phyloP scores from a whole-genome alignment of 768 basidiomycete genomes.

The Boletus rubescentipes region DNA sequence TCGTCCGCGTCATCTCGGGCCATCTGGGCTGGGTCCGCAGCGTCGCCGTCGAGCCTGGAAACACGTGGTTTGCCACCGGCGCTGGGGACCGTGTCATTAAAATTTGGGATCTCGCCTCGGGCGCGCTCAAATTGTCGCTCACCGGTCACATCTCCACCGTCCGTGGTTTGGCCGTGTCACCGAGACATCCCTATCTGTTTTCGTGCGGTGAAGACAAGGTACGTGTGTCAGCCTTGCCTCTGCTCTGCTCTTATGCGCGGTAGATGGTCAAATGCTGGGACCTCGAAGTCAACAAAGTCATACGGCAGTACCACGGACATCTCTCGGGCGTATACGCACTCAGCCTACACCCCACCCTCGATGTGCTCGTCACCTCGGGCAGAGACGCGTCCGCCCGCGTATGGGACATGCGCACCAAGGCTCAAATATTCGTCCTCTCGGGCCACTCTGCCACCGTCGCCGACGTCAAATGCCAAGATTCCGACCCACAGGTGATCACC shows the following conservation, averaged over 20 bases:
- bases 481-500: conserved; percentile 97
- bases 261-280: conserved; percentile 99
- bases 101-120: conserved; percentile 97
- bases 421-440: conserved; percentile 88
- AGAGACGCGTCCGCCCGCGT: conserved; percentile 96
- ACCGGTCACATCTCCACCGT: conserved; percentile 99
- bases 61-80: conserved; percentile 98
- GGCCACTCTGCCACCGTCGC: conserved; percentile 96
- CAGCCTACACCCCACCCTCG: conserved; percentile 91
- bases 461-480: conserved; percentile 94
- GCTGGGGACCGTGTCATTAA: conserved; percentile 98
- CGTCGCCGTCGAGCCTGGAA: conserved; percentile 95
- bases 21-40: conserved; percentile 98
- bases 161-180: conserved; percentile 87
- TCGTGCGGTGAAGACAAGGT: conserved; percentile 99
- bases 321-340: conserved; percentile 96
- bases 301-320: conserved; percentile 98
- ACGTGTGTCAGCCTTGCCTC: conserved; percentile 12
- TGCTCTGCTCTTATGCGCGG: not conserved
- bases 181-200: conserved; percentile 94
- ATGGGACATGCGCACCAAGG: conserved; percentile 99
- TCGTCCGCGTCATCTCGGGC: conserved; percentile 93
- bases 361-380: conserved; percentile 91
- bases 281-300: conserved; percentile 97
- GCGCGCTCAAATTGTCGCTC: conserved; percentile 94